phyloP scores from a whole-genome alignment of 352 stramenopile genomes.

The Phytophthora chlamydospora region DNA sequence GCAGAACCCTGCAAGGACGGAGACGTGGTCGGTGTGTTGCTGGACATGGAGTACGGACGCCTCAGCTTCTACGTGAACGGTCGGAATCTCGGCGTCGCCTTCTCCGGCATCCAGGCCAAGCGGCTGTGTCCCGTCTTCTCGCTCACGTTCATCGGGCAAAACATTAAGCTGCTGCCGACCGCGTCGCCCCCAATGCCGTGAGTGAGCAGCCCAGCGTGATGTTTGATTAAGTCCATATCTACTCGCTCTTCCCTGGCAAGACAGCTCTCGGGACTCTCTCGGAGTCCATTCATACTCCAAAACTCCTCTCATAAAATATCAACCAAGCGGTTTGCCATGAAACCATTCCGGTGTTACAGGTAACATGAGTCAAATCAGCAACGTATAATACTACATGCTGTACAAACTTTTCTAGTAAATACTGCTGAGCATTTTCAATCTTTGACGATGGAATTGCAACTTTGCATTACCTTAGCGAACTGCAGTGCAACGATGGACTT shows the following conservation, averaged over 20 bases:
- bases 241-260: constrained; percentile 9
- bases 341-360: constrained; percentile 23
- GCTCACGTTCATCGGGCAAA: constrained; percentile 71
- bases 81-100: constrained; percentile 74
- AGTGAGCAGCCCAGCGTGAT: constrained; percentile 5
- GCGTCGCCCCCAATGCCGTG: constrained; percentile 55
- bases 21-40: constrained; percentile 73
- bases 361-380: no score
- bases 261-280: constrained; percentile 11
- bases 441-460: no score
- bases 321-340: constrained; percentile 8
- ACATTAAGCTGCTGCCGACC: constrained; percentile 64
- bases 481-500: no score
- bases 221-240: constrained; percentile 18
- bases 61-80: constrained; percentile 86
- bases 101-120: constrained; percentile 63
- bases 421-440: no score
- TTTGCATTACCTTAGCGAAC: no score
- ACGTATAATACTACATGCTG: no score
- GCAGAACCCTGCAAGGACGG: constrained; percentile 72
- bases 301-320: constrained; percentile 28
- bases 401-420: no score
- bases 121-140: constrained; percentile 73
- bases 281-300: constrained; percentile 17
- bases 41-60: constrained; percentile 78